Evolutionary conservation across 495 filamentous ascomycete genomes (phyloP), one percentile per base, ranked within the genome.

Genomic region (Talaromyces adpressus): DNA sequence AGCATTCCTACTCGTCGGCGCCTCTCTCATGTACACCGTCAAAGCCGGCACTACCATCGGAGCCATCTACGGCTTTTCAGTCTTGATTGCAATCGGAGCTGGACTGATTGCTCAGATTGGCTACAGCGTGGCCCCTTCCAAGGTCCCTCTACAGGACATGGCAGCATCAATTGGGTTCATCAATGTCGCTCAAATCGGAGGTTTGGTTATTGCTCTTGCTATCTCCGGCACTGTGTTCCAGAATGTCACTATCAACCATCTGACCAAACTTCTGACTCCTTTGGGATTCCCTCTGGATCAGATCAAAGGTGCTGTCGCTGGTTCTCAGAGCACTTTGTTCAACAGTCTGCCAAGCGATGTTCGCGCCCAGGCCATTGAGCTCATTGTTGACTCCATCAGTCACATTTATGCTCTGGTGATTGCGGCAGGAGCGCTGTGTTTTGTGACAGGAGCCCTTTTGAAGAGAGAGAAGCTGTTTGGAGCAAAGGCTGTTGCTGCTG

Each of bases 1-100:
- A 0, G 80, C 80, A 9, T 61, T 76, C 14, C 64, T 85, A 32
- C 29, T 84, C 4, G 65, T 81, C 14, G 84, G 83, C 18, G 70
- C 73, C 36, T 72, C 78, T 0, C 72, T 85, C 1, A 73, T 87
- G 66, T 79, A 75, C 63, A 79, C 72, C 4, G 74, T 79, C 63
- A 68, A 72, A 54, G 12, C 20, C 18, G 52, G 27, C 4, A 54
- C 52, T 29, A 11, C 73, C 71, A 18, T 45, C 11, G n/a, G 41
- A 4, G 14, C n/a, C 16, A 45, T 45, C 8, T 36, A 36, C 32
- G 41, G n/a, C 41, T 45, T 45, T 6, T 16, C 12, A n/a, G 41
- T 45, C n/a, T 3, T 45, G 41, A 45, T 45, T 6, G n/a, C 41
- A 14, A 27, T 34, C 3, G 54, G 16, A 11, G n/a, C 16, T 4